These are phyloP conservation scores for Bretziella fagacearum DNA, from an alignment of 2,329 filamentous ascomycete species.

Conservation along the genomic window DNA sequence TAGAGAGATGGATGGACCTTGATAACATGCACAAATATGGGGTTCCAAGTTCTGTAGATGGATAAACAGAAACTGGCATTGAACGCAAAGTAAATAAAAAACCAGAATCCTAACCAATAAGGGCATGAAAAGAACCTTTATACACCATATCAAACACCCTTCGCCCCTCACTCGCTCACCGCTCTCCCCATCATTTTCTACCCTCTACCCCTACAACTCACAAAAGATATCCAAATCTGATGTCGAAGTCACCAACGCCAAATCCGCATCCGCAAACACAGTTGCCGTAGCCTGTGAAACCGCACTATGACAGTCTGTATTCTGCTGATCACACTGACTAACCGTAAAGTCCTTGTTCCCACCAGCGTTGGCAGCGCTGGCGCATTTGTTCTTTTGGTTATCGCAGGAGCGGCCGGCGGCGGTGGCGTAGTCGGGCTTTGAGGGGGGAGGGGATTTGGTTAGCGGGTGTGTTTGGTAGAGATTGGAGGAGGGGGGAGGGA, in stretches of 20 bases:
- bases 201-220: constrained; percentile 20
- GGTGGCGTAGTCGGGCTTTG: constrained; percentile 26
- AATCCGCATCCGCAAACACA: constrained; percentile 14
- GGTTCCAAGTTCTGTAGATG: too few relatives aligned
- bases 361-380: constrained; percentile 25
- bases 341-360: constrained; percentile 22
- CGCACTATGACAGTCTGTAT: constrained; percentile 24
- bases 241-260: constrained; percentile 24
- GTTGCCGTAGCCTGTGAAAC: constrained; percentile 15
- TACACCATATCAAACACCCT: too few relatives aligned
- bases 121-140: too few relatives aligned
- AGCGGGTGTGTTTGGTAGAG: neutral
- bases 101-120: too few relatives aligned
- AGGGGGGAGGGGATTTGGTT: neutral
- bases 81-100: too few relatives aligned
- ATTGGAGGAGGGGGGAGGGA: neutral
- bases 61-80: too few relatives aligned
- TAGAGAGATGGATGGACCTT: too few relatives aligned
- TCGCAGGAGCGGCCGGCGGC: constrained; percentile 30
- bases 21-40: too few relatives aligned
- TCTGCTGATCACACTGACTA: constrained; percentile 29
- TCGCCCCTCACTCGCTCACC: neutral
- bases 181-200: neutral
- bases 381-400: constrained; percentile 32
- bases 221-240: constrained; percentile 32